Base-by-base conservation (phyloP, 2,329 filamentous ascomycete genomes). In the Decorospora gaudefroyi region DNA sequence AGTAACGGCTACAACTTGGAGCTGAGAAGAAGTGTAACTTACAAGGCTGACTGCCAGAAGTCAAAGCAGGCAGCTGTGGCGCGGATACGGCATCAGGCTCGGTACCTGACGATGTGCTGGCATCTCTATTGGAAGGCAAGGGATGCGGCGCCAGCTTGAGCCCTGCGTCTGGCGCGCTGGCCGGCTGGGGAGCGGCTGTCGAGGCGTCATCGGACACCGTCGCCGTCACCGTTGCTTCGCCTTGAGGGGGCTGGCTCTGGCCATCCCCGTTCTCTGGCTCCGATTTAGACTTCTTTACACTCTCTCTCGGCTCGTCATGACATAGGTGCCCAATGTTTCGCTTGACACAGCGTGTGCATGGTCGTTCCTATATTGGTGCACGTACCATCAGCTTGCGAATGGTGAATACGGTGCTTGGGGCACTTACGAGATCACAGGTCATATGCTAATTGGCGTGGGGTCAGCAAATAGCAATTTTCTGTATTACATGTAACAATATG, bases 311-410 rank as follows among this genome's bases (percentile, higher is more conserved):
- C 74, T 97, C 93, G 74, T 99, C 93, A 76, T 96, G 93, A 74
- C 93, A 99, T 57, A 99, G 81, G 74, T 99, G 93, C 64, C 92
- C 93, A 72, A 99, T 99, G 75, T 96, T 96, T 67, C 93, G 86
- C 76, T 97, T 99, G 74, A 97, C 89, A 78, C 93, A 99, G 75
- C 93, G 84, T 64, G 90, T 92, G 81, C 93, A 99, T 65, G 93
- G 93, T 70, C 93, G 86, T 77, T 95, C 90, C 90, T 95, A 72
- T 63, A 65, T 68, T 58, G 9, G 31, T 18, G 61, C 59, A 53
- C 49, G 62, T 33, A 31, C 27, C 27, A 67, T 72, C 55, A 72
- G 70, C 55, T 53, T 54, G 64, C 57, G 65, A 59, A 21, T 33
- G 31, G 16, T 12, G 28, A 46, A 40, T 27, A 54, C 25, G 26